Base-by-base conservation (phyloP, 2,329 filamentous ascomycete species). In the Corynespora cassiicola region DNA sequence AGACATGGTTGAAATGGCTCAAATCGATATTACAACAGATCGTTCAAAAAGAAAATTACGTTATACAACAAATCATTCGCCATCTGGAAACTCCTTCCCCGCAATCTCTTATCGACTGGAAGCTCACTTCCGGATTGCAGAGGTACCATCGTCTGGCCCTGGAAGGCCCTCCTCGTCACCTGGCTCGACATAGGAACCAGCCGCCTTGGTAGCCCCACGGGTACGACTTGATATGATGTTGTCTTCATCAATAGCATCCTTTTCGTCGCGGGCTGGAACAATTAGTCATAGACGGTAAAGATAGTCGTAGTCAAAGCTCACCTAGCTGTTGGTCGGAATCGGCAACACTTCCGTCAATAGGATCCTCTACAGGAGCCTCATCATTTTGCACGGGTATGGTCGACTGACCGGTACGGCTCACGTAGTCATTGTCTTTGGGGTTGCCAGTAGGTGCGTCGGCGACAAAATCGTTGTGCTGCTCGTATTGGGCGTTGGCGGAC, bases 161-260 rank as follows among this genome's bases (percentile, higher is more conserved):
- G 68, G 57, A 32, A 74, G 50, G 11, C 70, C 64, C 60, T 78
- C 76, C 38, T 78, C 75, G 48, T 79, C 76, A 19, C 73, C 72
- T n/a, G 75, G 76, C 67, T 79, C 76, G 1, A 56, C 47, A 50
- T 79, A 79, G 0, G 66, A 64, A 12, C 75, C 75, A 22, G 61
- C 45, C 25, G 62, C 22, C 64, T 75, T 75, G 0, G 71, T 56
- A 0, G 73, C 75, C 38, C 75, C 75, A 12, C 76, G 67, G 6
- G 75, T 78, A 19, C 74, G 72, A 17, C 59, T 62, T 3, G 71
- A 63, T 5, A 79, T 50, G 24, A 79, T 76, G 46, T 78, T 78
- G 36, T 42, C 54, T 45, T 68, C 39, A 36, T 79, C 70, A 27
- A 79, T 77, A 3, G 75, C 75, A 2, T 76, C 73, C 3, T 58